Evolutionary conservation across 345 rosid species (phyloP), one percentile per base, ranked within the genome.

Genomic region (Eucalyptus globulus): DNA sequence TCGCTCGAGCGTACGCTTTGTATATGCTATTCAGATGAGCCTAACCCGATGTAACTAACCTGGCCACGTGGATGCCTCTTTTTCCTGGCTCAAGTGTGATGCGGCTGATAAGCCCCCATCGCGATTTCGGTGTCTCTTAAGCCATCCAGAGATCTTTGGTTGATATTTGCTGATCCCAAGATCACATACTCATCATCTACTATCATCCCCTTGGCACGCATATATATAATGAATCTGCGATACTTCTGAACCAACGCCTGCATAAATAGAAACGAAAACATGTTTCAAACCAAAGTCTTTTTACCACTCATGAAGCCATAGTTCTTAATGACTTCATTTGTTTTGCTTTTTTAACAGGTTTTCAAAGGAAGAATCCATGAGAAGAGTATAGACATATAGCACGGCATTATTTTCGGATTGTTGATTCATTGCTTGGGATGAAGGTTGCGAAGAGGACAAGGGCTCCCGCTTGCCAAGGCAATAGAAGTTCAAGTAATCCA

Each of bases 121-220:
- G 96, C 96, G 27, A 96, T 95, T 90, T 96, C 95, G 9, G 97
- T 96, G 90, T 96, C 98, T 86, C 98, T 93, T 65, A 97, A 93
- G 83, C 97, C 96, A 51, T 95, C 98, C 87, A 96, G 58, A 37
- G 98, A 96, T 92, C 98, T 93, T 91, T 96, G 97, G 90, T 96
- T 96, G 76, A 96, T 94, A 90, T 96, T 96, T 47, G 97, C 96
- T 3, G 95, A 96, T 90, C 97, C 98, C 56, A 95, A 88, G 44
- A 96, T 80, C 87, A 96, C 94, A 87, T 93, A 95, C 88, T 94
- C 98, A 89, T 96, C 96, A 49, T 95, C 97, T 29, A 94, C 97
- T 49, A 96, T 89, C 97, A 96, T 94, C 56, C 96, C 97, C 89
- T 96, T 95, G 44, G 98, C 94, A 91, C 95, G 97, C 47, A 95